A percentile compares a stretch with the other conserved stretches of the same genome.
Evolutionary conservation across 306 rosid genomes (phyloP).

Genomic region (Dryas octopetala): DNA sequence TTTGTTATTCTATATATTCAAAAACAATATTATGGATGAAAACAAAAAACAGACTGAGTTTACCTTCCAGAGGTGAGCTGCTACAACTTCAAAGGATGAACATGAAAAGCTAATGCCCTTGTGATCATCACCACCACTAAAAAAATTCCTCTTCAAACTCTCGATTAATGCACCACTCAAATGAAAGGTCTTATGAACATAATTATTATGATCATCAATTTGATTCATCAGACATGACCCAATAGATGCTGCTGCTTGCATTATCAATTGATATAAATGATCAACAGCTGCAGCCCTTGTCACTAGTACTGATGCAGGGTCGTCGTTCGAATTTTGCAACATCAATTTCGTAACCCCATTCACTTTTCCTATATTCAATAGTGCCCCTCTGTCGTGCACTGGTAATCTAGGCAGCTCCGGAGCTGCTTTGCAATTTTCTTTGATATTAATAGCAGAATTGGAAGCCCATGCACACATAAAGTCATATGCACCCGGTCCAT

Average conservation of each 20-base stretch:
- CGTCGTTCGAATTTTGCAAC: background rate
- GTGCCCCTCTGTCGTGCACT: slow-evolving; percentile 62
- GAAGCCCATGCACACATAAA: slow-evolving; percentile 75
- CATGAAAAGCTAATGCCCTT: slow-evolving; percentile 30
- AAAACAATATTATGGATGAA: no score
- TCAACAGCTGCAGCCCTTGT: slow-evolving; percentile 53
- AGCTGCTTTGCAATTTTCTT: slow-evolving; percentile 13
- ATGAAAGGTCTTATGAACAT: slow-evolving; percentile 54
- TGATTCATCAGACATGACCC: background rate
- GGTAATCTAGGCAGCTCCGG: slow-evolving; percentile 37
- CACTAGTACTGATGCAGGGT: background rate
- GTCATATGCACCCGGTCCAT: slow-evolving; percentile 67
- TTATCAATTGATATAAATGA: slow-evolving; percentile 61
- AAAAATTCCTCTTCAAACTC: slow-evolving; percentile 42
- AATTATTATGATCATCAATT: slow-evolving; percentile 31
- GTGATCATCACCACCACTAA: slow-evolving; percentile 8
- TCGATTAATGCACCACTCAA: slow-evolving; percentile 45
- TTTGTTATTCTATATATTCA: no score
- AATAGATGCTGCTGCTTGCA: slow-evolving; percentile 42
- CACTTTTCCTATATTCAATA: slow-evolving; percentile 9
- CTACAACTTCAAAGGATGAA: slow-evolving; percentile 73
- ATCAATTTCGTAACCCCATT: background rate
- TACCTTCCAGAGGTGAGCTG: slow-evolving; percentile 89
- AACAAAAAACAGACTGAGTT: background rate
- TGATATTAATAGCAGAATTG: slow-evolving; percentile 39